These are phyloP conservation scores for Solanum acaule DNA, from an alignment of 257 asterid genomes.

Conservation along the genomic window DNA sequence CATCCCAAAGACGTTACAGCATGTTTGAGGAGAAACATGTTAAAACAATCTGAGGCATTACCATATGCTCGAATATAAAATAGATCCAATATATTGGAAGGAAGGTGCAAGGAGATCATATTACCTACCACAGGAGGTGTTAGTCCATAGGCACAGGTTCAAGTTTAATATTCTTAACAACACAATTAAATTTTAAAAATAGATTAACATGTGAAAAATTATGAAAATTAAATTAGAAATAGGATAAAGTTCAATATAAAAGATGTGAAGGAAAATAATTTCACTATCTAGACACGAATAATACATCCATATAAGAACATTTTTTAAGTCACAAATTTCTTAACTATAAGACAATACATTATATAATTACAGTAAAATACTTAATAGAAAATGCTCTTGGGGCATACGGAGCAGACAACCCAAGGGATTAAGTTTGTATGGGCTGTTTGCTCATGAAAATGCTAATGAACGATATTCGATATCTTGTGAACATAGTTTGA, in stretches of 20 bases:
- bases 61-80: background rate
- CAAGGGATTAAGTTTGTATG: background rate
- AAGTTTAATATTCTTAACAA: no score
- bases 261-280: background rate
- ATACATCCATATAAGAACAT: background rate
- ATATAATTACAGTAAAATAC: background rate
- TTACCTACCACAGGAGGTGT: background rate
- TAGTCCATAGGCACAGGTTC: background rate
- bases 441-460: background rate
- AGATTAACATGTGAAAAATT: background rate
- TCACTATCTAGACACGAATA: background rate
- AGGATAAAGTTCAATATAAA: background rate
- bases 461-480: background rate
- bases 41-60: background rate
- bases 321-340: background rate
- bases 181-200: background rate
- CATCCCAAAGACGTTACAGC: background rate
- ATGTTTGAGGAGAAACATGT: background rate
- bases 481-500: background rate
- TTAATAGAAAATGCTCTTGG: background rate
- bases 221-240: background rate
- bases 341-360: background rate
- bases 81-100: background rate
- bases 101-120: background rate
- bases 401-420: background rate